phyloP scores from a whole-genome alignment of 2,329 filamentous ascomycete genomes.

The Botryotinia globosa region DNA sequence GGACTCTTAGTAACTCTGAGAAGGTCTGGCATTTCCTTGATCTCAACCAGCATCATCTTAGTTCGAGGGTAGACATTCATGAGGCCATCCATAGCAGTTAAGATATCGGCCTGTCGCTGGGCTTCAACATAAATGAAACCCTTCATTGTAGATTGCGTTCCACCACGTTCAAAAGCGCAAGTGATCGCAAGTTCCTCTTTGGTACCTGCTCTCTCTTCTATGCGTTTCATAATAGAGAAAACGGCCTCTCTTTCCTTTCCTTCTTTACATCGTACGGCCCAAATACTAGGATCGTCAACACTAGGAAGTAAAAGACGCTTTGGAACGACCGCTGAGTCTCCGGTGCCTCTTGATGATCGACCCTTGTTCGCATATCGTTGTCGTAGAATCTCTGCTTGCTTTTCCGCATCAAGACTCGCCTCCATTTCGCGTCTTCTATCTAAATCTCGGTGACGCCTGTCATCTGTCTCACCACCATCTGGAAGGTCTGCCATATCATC shows the following conservation, averaged over 20 bases:
- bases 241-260: constrained; percentile 94
- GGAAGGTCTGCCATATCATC: constrained; percentile 79
- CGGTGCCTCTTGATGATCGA: constrained; percentile 61
- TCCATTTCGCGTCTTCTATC: constrained; percentile 88
- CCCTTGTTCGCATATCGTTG: constrained; percentile 85
- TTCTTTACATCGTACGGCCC: constrained; percentile 88
- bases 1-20: constrained; percentile 85
- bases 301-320: constrained; percentile 85
- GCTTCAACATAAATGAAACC: constrained; percentile 96
- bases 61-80: constrained; percentile 86
- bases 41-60: constrained; percentile 84
- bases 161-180: constrained; percentile 86
- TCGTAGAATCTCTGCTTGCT: constrained; percentile 81
- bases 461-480: constrained; percentile 76
- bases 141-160: constrained; percentile 75
- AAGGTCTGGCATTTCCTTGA: constrained; percentile 98
- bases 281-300: constrained; percentile 94
- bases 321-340: constrained; percentile 74
- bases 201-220: constrained; percentile 74
- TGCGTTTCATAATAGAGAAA: constrained; percentile 81
- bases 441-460: constrained; percentile 88
- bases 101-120: constrained; percentile 78
- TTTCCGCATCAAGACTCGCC: constrained; percentile 86
- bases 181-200: constrained; percentile 82
- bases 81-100: constrained; percentile 77